Conservation (phyloP, 257 asterid genomes). For the Solanum sitiens region DNA sequence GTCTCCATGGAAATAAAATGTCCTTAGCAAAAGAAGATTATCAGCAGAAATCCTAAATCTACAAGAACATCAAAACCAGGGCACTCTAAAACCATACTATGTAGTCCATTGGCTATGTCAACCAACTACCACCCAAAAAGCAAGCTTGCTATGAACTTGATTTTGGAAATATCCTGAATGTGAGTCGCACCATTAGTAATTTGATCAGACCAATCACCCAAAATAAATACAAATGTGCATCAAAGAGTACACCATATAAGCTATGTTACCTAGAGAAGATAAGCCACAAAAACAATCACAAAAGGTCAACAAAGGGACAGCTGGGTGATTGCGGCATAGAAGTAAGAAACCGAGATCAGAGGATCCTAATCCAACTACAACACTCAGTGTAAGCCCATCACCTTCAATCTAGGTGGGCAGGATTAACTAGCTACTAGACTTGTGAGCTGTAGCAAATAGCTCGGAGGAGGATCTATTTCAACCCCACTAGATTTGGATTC, state of each 20-base stretch:
- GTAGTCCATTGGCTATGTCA: not conserved
- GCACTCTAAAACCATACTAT: not conserved
- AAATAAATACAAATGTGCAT: not conserved
- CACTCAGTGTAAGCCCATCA: not conserved
- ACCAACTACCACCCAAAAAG: not conserved
- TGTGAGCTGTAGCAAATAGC: not conserved
- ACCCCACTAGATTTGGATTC: not conserved
- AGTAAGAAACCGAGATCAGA: not conserved
- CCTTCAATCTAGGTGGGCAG: not conserved
- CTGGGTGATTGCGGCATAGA: not conserved
- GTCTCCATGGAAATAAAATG: not conserved
- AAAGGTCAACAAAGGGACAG: not conserved
- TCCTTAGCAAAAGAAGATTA: not conserved
- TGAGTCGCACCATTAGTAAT: not conserved
- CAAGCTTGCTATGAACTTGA: not conserved
- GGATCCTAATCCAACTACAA: not conserved
- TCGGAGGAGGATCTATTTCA: not conserved
- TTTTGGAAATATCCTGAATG: not conserved
- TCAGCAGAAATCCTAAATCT: not conserved
- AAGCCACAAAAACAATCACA: not conserved
- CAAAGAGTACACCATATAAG: not conserved
- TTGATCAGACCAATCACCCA: not conserved
- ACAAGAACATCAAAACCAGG: not conserved
- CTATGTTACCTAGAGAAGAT: not conserved
- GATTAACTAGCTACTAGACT: not conserved